Conservation (phyloP, 495 filamentous ascomycete genomes). For the Tuber magnatum region DNA sequence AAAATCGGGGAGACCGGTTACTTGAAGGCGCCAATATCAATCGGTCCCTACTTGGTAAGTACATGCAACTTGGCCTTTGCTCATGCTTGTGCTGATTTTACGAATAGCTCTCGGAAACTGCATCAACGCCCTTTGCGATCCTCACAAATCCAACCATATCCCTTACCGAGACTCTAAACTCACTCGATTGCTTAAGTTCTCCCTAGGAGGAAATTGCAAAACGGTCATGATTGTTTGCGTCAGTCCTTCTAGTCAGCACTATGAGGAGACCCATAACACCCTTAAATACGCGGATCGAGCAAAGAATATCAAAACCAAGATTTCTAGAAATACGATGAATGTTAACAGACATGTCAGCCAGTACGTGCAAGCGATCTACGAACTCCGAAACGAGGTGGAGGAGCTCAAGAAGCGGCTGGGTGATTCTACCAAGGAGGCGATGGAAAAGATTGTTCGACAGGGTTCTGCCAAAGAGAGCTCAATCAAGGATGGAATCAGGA, state of each 20-base stretch:
- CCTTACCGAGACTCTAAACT: conserved; percentile 98
- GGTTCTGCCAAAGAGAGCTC: conserved; percentile 71
- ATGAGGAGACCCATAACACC: conserved; percentile 98
- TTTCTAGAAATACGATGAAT: conserved; percentile 96
- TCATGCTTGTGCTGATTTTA: conserved; percentile 9
- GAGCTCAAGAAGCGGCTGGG: conserved; percentile 88
- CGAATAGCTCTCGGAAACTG: conserved; percentile 77
- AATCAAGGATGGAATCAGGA: conserved; percentile 69
- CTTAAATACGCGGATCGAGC: conserved; percentile 94
- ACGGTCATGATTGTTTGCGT: conserved; percentile 99
- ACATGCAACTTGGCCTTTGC: not conserved
- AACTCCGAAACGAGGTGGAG: conserved; percentile 44
- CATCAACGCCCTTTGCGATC: conserved; percentile 97
- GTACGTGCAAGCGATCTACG: conserved; percentile 41
- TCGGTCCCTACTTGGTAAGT: conserved; percentile 68
- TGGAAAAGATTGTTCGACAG: conserved; percentile 83
- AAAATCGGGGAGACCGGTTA: conserved; percentile 87
- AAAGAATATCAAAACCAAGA: conserved; percentile 99
- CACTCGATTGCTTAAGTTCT: conserved; percentile 93
- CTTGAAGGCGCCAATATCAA: conserved; percentile 98
- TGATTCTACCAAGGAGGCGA: conserved; percentile 77
- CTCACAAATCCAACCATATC: conserved; percentile 84
- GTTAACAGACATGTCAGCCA: conserved; percentile 94
- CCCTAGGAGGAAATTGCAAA: conserved; percentile 92
- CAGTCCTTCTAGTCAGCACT: conserved; percentile 91